A percentile compares a stretch with the other conserved stretches of the same genome.
Conservation (phyloP, 805 yeast genomes). For the Yamadazyma tumulicola region DNA sequence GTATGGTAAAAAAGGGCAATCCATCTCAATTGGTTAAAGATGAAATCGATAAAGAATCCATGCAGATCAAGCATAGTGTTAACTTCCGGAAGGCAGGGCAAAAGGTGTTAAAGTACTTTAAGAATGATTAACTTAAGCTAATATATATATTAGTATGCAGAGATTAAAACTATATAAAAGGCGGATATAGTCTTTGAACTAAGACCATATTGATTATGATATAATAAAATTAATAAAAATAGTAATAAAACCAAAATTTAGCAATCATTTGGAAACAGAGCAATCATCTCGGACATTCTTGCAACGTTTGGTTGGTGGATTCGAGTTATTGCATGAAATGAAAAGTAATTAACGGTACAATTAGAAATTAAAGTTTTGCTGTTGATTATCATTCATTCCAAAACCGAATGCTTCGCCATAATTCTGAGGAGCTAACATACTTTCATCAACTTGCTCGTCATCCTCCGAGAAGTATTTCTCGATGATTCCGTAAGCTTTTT, state of each 20-base stretch:
- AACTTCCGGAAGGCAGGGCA: background rate
- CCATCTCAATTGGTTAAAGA: constrained; percentile 9
- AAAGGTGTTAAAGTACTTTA: constrained; percentile 1
- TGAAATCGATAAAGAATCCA: constrained; percentile 3
- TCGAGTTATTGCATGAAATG: no score
- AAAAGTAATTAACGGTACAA: background rate
- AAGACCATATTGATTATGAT: constrained; percentile 11
- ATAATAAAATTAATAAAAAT: no score
- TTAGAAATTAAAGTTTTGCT: constrained; percentile 49
- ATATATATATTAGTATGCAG: constrained; percentile 11
- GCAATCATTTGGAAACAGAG: background rate
- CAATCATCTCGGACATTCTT: no score
- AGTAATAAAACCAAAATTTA: background rate
- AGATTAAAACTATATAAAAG: constrained; percentile 5
- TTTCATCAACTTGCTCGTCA: constrained; percentile 61
- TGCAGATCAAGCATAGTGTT: background rate
- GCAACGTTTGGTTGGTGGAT: no score
- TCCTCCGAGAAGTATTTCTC: constrained; percentile 89
- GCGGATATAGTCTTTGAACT: background rate
- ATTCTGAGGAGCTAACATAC: constrained; percentile 69
- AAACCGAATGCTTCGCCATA: constrained; percentile 86
- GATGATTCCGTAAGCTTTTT: constrained; percentile 85
- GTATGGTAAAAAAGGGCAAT: constrained; percentile 63
- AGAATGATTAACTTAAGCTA: background rate
- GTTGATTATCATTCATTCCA: constrained; percentile 65